phyloP scores from a whole-genome alignment of 1,139 yeast genomes.

The Debaryomyces sp. region DNA sequence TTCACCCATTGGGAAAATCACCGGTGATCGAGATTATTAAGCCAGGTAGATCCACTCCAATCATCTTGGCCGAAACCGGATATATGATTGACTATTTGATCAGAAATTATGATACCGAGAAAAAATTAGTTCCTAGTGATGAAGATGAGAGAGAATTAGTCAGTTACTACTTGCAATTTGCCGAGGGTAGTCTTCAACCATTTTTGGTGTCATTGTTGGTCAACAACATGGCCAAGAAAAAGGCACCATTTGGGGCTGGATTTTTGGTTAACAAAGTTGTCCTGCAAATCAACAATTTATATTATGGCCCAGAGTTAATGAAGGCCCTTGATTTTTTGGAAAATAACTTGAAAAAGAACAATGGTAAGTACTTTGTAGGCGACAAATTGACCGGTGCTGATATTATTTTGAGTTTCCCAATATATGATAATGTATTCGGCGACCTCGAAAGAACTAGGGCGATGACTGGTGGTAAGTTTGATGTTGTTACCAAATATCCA shows the following conservation, averaged over 20 bases:
- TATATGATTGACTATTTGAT: slow-evolving; percentile 36
- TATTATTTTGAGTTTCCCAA: slow-evolving; percentile 40
- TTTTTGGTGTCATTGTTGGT: slow-evolving; percentile 35
- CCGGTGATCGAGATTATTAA: slow-evolving; percentile 41
- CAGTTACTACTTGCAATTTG: slow-evolving; percentile 39
- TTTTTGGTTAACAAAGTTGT: slow-evolving; percentile 28
- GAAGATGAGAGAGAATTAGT: slow-evolving; percentile 30
- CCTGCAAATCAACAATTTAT: slow-evolving; percentile 27
- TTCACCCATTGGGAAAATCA: slow-evolving; percentile 46
- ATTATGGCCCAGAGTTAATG: slow-evolving; percentile 28
- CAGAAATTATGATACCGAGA: slow-evolving; percentile 29
- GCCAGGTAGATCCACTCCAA: slow-evolving; percentile 19
- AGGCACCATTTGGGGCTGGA: slow-evolving; percentile 33
- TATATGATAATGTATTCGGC: slow-evolving; percentile 24
- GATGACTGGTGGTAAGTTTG: slow-evolving; percentile 11
- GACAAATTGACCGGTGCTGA: slow-evolving; percentile 42
- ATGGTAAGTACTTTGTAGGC: slow-evolving; percentile 38
- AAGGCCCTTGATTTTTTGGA: slow-evolving; percentile 35
- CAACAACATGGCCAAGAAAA: slow-evolving; percentile 25
- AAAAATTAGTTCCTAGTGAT: slow-evolving; percentile 27
- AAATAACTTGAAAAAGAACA: slow-evolving; percentile 24
- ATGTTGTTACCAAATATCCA: slow-evolving; percentile 22
- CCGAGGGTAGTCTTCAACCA: slow-evolving; percentile 45
- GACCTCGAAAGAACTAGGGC: slow-evolving; percentile 15
- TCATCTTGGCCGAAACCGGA: slow-evolving; percentile 42